phyloP scores from a whole-genome alignment of 2,329 filamentous ascomycete genomes.

The Aureobasidium musti region DNA sequence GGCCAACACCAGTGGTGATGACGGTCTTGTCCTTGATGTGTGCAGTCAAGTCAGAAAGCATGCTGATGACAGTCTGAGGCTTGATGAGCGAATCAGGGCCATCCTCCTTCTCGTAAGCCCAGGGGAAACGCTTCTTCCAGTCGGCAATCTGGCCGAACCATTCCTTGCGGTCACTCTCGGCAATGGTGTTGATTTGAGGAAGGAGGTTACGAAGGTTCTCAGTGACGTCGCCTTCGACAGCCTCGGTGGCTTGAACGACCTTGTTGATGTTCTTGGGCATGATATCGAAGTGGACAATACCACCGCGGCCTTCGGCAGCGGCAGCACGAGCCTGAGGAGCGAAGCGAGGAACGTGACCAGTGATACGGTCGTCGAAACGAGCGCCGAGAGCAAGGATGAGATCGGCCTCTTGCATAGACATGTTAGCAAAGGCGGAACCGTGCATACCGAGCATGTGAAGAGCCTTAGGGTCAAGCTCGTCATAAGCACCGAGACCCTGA shows the following conservation, averaged over 20 bases:
- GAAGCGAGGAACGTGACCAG: conserved; percentile 77
- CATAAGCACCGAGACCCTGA: conserved; percentile 86
- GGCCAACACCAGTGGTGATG: conserved; percentile 91
- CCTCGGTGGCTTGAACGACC: conserved; percentile 93
- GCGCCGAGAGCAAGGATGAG: conserved; percentile 92
- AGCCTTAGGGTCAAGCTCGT: conserved; percentile 91
- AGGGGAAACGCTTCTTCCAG: conserved; percentile 92
- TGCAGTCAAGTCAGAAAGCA: conserved; percentile 80
- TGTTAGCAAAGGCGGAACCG: conserved; percentile 94
- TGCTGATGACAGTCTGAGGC: conserved; percentile 89
- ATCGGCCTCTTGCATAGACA: conserved; percentile 96
- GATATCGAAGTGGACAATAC: conserved; percentile 97
- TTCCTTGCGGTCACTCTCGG: conserved; percentile 67
- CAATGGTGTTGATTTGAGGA: conserved; percentile 65
- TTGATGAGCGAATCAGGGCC: conserved; percentile 80
- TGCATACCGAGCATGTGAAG: conserved; percentile 99
- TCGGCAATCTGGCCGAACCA: conserved; percentile 89
- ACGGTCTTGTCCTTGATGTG: conserved; percentile 79
- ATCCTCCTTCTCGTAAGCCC: conserved; percentile 74
- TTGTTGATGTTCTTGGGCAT: conserved; percentile 99
- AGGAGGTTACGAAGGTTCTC: conserved; percentile 74
- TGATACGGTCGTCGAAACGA: conserved; percentile 96
- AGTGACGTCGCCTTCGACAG: conserved; percentile 88
- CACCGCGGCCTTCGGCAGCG: conserved; percentile 80
- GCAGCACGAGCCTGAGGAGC: conserved; percentile 85